These are phyloP conservation scores for Leishmania arabica DNA, from an alignment of 208 protist species.

Conservation along the genomic window DNA sequence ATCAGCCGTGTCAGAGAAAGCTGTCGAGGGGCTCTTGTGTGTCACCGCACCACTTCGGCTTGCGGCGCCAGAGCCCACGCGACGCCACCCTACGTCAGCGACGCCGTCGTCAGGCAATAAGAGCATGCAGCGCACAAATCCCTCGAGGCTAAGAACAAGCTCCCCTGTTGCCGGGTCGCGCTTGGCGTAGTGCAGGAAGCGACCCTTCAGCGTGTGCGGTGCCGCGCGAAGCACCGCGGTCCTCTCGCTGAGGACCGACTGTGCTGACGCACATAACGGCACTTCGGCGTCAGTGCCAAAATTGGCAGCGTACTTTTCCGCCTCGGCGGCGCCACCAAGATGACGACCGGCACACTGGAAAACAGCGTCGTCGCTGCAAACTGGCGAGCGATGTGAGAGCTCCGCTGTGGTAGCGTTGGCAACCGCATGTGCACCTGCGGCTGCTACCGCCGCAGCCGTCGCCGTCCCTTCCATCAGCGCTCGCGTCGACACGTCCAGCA, in stretches of 20 bases:
- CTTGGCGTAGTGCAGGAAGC: constrained; percentile 44
- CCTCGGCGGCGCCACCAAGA: neutral
- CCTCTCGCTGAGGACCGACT: neutral
- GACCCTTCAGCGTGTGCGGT: constrained; percentile 27
- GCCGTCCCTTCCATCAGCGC: neutral
- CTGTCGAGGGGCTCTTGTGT: neutral
- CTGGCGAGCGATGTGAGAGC: neutral
- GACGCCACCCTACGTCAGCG: neutral
- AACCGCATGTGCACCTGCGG: neutral
- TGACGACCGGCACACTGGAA: neutral
- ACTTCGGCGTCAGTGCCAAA: neutral
- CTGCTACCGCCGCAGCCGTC: neutral
- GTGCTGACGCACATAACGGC: neutral
- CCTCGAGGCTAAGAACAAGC: constrained; percentile 39
- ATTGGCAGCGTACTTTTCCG: neutral
- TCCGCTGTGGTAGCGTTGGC: neutral
- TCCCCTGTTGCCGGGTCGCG: constrained; percentile 32
- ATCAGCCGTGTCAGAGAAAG: neutral
- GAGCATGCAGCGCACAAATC: constrained; percentile 56
- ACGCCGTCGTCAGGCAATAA: constrained; percentile 21
- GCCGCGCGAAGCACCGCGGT: constrained; percentile 2
- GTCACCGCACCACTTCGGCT: neutral
- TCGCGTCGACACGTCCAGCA: neutral
- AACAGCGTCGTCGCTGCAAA: neutral
- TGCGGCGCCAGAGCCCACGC: neutral